Evolutionary conservation across 2,329 filamentous ascomycete species (phyloP).

Genomic region (Claviceps pusilla): DNA sequence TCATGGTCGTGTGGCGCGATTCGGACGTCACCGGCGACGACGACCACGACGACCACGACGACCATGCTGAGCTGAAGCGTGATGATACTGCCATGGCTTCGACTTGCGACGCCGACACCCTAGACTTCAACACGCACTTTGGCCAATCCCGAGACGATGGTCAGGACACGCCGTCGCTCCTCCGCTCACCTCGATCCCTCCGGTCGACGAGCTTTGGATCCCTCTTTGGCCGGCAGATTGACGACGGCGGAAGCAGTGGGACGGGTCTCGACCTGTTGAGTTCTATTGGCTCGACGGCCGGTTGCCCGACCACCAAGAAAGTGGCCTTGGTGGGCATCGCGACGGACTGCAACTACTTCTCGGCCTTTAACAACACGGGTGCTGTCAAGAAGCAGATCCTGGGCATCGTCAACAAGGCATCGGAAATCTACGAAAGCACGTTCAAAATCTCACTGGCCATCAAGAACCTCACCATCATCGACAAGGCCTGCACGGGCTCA

Average conservation of each 20-base stretch:
- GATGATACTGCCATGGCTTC: conserved; percentile 23
- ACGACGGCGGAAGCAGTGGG: conserved; percentile 48
- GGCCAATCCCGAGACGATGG: conserved; percentile 47
- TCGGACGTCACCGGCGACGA: conserved; percentile 53
- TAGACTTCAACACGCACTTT: conserved; percentile 64
- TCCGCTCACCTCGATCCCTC: conserved; percentile 28
- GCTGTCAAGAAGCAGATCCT: conserved; percentile 60
- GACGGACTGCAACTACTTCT: conserved; percentile 81
- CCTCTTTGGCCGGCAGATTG: conserved; percentile 64
- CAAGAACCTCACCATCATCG: conserved; percentile 67
- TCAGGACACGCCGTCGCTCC: too few species aligned
- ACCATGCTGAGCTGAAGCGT: conserved; percentile 50
- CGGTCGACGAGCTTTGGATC: conserved; percentile 46
- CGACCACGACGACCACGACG: conserved; percentile 16
- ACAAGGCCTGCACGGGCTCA: conserved; percentile 57
- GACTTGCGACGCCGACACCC: conserved; percentile 58
- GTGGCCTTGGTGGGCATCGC: conserved; percentile 85
- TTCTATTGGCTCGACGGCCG: conserved; percentile 67
- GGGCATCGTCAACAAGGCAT: conserved; percentile 69
- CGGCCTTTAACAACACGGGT: conserved; percentile 50
- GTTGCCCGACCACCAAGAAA: conserved; percentile 79
- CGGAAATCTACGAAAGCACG: conserved; percentile 70
- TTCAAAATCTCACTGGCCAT: conserved; percentile 94
- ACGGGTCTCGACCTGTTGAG: conserved; percentile 58
- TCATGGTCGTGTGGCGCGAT: conserved; percentile 84